Evolutionary conservation across 1,284 basidiomycete genomes (phyloP).

Genomic region (Afroboletus lepidellus): DNA sequence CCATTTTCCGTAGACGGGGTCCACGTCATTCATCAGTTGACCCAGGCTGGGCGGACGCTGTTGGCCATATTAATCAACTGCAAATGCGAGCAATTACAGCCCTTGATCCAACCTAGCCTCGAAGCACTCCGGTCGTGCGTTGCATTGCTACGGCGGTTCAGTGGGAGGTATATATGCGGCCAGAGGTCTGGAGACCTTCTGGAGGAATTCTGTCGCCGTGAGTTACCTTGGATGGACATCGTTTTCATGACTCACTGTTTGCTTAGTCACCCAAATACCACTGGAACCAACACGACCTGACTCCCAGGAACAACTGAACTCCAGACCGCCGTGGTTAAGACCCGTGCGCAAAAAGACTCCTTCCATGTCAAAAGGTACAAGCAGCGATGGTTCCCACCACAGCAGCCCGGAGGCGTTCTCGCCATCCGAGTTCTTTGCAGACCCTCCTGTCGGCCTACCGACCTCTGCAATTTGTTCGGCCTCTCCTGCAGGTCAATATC

Average conservation of each 20-base stretch:
- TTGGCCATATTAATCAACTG: slow-evolving; percentile 82
- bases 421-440: slow-evolving; percentile 59
- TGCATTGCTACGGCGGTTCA: slow-evolving; percentile 74
- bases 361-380: slow-evolving; percentile 35
- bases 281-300: slow-evolving; percentile 63
- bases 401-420: slow-evolving; percentile 66
- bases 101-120: slow-evolving; percentile 74
- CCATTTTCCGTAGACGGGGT: slow-evolving; percentile 66
- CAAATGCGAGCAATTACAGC: slow-evolving; percentile 64
- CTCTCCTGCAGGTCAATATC: slow-evolving; percentile 21
- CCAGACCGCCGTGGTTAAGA: slow-evolving; percentile 81
- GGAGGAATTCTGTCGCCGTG: slow-evolving; percentile 89
- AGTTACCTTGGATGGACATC: slow-evolving; percentile 35
- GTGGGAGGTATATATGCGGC: slow-evolving; percentile 82
- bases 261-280: slow-evolving; percentile 81
- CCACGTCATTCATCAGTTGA: slow-evolving; percentile 90
- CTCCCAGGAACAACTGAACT: slow-evolving; percentile 46
- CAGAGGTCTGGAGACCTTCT: slow-evolving; percentile 85
- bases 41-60: slow-evolving; percentile 87
- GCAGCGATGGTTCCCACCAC: slow-evolving; percentile 51
- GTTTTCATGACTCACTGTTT: slow-evolving; percentile 15
- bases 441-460: slow-evolving; percentile 26
- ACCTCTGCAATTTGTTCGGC: slow-evolving; percentile 26
- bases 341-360: slow-evolving; percentile 77
- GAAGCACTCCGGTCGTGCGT: slow-evolving; percentile 85